A percentile compares a stretch with the other conserved stretches of the same genome.
Evolutionary conservation across 2,329 filamentous ascomycete genomes (phyloP).

Genomic region (Dissoconium aciculare): DNA sequence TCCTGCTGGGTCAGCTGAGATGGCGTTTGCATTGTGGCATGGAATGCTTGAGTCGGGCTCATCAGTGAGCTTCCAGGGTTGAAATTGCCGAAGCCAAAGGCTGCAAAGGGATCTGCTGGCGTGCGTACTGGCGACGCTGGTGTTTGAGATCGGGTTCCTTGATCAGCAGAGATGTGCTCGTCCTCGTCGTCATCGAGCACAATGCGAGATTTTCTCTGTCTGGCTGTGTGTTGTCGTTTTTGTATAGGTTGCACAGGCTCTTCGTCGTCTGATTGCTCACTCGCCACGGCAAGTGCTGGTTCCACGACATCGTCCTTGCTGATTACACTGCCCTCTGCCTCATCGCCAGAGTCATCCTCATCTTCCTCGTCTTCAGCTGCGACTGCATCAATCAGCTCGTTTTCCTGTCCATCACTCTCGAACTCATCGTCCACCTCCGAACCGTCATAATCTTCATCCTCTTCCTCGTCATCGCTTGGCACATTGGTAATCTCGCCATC

Average conservation of each 20-base stretch:
- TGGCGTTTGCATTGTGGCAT: slow-evolving; percentile 24
- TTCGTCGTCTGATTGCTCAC: too few species aligned
- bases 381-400: too few species aligned
- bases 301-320: not conserved
- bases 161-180: not conserved
- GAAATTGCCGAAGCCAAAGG: slow-evolving; percentile 19
- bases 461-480: slow-evolving; percentile 41
- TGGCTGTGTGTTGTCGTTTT: not conserved
- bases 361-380: slow-evolving; percentile 12
- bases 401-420: slow-evolving; percentile 13
- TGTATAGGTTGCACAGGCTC: not conserved
- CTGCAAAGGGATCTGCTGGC: slow-evolving; percentile 22
- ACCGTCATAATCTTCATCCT: slow-evolving; percentile 33
- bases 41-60: slow-evolving; percentile 24
- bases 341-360: slow-evolving; percentile 11
- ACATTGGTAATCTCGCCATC: slow-evolving; percentile 30
- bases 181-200: slow-evolving; percentile 25
- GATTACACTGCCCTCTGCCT: slow-evolving; percentile 8
- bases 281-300: not conserved
- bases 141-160: too few species aligned
- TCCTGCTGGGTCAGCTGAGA: slow-evolving; percentile 27
- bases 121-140: too few species aligned
- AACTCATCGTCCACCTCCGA: slow-evolving; percentile 11
- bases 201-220: slow-evolving; percentile 18
- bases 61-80: slow-evolving; percentile 15